A percentile compares a stretch with the other conserved stretches of the same genome.
Conservation (phyloP, 1,284 basidiomycete genomes). For the Golubevia pallescens region DNA sequence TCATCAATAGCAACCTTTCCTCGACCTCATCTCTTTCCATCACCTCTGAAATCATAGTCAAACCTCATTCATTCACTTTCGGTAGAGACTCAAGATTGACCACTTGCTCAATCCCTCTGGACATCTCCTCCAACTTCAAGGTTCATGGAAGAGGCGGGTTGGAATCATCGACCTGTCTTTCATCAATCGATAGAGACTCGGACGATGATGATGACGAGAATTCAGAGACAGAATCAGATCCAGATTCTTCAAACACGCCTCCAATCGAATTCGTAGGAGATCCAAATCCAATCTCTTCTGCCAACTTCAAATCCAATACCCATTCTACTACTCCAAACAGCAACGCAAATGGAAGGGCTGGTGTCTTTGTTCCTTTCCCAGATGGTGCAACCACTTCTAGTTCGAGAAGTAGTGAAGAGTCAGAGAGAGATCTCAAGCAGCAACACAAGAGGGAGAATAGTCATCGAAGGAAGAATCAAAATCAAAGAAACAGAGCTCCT, state of each 20-base stretch:
- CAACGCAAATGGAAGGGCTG: neutral
- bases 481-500: neutral
- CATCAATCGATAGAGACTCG: neutral
- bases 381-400: no score
- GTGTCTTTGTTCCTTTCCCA: no score
- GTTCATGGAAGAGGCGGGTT: neutral
- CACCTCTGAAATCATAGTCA: slow-evolving; percentile 5
- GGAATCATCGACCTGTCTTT: neutral
- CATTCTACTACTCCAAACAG: neutral
- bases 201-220: neutral
- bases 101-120: slow-evolving; percentile 10
- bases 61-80: slow-evolving; percentile 24
- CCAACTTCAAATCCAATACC: neutral
- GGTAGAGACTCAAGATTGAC: slow-evolving; percentile 13
- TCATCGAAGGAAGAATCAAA: no score
- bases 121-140: slow-evolving; percentile 2
- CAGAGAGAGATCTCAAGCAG: no score
- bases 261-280: slow-evolving; percentile 20
- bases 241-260: neutral
- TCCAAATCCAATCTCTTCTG: slow-evolving; percentile 1
- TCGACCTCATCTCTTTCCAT: neutral
- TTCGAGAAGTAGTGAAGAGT: no score
- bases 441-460: no score
- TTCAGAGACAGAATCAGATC: no score
- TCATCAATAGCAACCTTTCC: neutral